Evolutionary conservation across 371 early-diverging fungal species (phyloP).

Genomic region (Blastocladiella emersonii): DNA sequence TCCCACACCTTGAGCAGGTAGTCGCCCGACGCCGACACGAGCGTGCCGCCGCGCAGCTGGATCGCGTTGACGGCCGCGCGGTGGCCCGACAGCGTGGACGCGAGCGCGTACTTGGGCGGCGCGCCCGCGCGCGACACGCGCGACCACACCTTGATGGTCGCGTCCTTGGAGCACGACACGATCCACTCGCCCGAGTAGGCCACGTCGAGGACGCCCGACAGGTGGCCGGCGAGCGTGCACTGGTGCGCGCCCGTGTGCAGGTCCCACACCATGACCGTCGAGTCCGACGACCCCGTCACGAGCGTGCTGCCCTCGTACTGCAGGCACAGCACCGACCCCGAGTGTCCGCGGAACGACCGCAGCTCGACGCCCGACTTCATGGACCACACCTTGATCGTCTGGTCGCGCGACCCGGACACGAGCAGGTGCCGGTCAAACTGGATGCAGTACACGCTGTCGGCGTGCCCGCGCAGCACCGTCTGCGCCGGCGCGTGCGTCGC

Average conservation of each 20-base stretch:
- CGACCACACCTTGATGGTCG: conserved; percentile 70
- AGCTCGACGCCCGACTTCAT: conserved; percentile 43
- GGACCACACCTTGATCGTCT: conserved; percentile 65
- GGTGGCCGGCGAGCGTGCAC: conserved; percentile 49
- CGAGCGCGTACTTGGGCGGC: conserved; percentile 21
- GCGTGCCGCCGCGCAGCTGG: conserved; percentile 42
- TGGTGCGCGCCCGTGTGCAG: conserved; percentile 29
- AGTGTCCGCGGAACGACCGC: conserved; percentile 68
- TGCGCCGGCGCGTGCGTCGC: conserved; percentile 16
- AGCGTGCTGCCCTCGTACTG: conserved; percentile 54
- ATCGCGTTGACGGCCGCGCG: conserved; percentile 78
- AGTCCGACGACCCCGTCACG: conserved; percentile 85
- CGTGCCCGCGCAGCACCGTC: conserved; percentile 53
- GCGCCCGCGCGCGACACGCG: conserved; percentile 33
- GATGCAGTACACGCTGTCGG: conserved; percentile 84
- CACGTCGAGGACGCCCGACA: conserved; percentile 62
- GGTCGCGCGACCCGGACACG: conserved; percentile 87
- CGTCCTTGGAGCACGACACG: conserved; percentile 85
- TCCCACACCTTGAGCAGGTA: conserved; percentile 77
- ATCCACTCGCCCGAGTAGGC: conserved; percentile 57
- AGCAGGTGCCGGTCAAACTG: conserved; percentile 71
- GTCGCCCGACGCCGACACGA: conserved; percentile 75
- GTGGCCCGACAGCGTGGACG: conserved; percentile 56
- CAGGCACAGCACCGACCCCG: conserved; percentile 76
- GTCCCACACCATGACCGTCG: conserved; percentile 78